phyloP scores from a whole-genome alignment of 805 yeast genomes.

The Saccharomycopsis sp. region DNA sequence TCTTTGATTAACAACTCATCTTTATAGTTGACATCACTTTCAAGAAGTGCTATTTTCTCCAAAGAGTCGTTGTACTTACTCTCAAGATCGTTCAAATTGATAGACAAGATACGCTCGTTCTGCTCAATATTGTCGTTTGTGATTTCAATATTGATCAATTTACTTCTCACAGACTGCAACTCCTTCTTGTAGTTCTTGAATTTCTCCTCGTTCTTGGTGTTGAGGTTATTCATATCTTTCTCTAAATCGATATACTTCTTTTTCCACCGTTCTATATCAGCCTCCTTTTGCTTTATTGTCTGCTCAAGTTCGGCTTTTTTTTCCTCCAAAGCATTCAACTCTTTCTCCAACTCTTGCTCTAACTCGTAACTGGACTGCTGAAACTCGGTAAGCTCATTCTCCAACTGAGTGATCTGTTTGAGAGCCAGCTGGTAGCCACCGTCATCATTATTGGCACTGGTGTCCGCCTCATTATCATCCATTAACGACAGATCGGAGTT shows the following conservation, averaged over 20 bases:
- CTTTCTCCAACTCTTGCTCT: slow-evolving; percentile 40
- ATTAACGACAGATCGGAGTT: neutral
- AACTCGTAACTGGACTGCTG: slow-evolving; percentile 38
- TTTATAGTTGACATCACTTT: slow-evolving; percentile 30
- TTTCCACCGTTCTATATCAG: slow-evolving; percentile 27
- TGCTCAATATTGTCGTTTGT: slow-evolving; percentile 39
- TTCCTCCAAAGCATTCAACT: slow-evolving; percentile 31
- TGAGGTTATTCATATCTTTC: slow-evolving; percentile 24
- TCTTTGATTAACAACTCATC: slow-evolving; percentile 27
- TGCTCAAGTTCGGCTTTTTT: slow-evolving; percentile 24
- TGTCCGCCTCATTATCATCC: neutral
- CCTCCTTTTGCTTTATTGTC: slow-evolving; percentile 21
- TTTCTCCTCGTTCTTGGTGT: slow-evolving; percentile 23
- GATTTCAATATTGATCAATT: slow-evolving; percentile 37
- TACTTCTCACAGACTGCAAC: slow-evolving; percentile 26
- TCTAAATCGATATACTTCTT: slow-evolving; percentile 26
- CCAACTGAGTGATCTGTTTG: slow-evolving; percentile 35
- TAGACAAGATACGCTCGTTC: slow-evolving; percentile 31
- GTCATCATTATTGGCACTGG: neutral
- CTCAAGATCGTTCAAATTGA: slow-evolving; percentile 31
- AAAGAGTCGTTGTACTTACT: slow-evolving; percentile 30
- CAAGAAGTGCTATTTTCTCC: slow-evolving; percentile 35
- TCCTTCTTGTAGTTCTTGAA: slow-evolving; percentile 28
- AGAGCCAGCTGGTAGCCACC: slow-evolving; percentile 26
- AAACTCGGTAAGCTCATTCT: slow-evolving; percentile 37